A percentile compares a stretch with the other conserved stretches of the same genome.
Evolutionary conservation across 345 rosid genomes (phyloP).

Genomic region (Mallotus nudiflorus): DNA sequence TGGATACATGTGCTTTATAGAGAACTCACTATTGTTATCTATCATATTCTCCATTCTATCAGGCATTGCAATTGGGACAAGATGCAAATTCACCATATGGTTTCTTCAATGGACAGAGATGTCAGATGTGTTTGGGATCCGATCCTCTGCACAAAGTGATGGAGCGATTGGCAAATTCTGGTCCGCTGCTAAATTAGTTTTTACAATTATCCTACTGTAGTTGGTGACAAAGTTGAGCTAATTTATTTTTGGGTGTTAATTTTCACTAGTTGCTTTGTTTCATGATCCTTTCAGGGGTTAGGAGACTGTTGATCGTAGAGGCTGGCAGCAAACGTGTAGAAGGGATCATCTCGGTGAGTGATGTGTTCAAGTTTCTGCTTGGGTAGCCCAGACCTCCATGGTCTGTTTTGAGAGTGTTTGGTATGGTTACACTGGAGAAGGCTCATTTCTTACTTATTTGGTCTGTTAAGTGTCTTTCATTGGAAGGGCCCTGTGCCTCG

Average conservation of each 20-base stretch:
- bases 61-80: conserved; percentile 84
- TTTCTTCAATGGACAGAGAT: conserved; percentile 59
- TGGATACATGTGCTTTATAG: background rate
- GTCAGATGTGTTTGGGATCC: conserved; percentile 83
- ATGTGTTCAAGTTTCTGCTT: conserved; percentile 66
- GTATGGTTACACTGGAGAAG: conserved; percentile 18
- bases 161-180: conserved; percentile 77
- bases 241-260: no score
- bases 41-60: background rate
- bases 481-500: conserved; percentile 23
- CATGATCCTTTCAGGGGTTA: conserved; percentile 46
- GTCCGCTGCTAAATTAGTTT: conserved; percentile 26
- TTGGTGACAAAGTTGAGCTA: background rate
- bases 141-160: conserved; percentile 78
- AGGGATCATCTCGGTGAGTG: conserved; percentile 74
- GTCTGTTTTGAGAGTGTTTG: conserved; percentile 11
- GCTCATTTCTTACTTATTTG: conserved; percentile 16
- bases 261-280: background rate
- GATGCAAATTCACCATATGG: conserved; percentile 56
- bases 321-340: conserved; percentile 89
- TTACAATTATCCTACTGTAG: background rate
- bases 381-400: conserved; percentile 25
- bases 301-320: conserved; percentile 76
- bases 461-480: conserved; percentile 19
- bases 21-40: background rate